These are phyloP conservation scores for Ceratobasidium sp. DNA, from an alignment of 1,284 basidiomycete species.

Conservation along the genomic window DNA sequence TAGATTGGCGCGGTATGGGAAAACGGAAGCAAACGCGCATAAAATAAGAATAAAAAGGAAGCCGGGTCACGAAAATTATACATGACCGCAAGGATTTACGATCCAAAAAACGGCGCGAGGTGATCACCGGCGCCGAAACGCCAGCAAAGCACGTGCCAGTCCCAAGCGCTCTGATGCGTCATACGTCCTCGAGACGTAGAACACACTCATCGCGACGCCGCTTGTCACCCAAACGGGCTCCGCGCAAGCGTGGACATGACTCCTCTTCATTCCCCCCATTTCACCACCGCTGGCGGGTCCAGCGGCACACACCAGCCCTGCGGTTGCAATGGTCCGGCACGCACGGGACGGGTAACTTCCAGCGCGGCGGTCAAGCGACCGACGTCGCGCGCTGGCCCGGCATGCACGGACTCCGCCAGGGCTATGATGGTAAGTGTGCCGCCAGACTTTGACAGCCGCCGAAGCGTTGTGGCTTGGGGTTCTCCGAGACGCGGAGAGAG, in stretches of 20 bases:
- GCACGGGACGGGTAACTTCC: conserved; percentile 64
- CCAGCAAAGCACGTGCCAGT: conserved; percentile 31
- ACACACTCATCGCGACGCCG: conserved; percentile 27
- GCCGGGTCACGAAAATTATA: conserved; percentile 22
- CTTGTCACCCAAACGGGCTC: conserved; percentile 32
- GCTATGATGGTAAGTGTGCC: conserved; percentile 70
- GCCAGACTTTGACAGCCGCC: conserved; percentile 63
- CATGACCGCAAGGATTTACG: conserved; percentile 48
- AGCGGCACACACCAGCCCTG: conserved; percentile 65
- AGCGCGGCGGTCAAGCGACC: conserved; percentile 90
- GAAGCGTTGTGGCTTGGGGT: conserved; percentile 79
- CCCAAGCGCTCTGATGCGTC: conserved; percentile 25
- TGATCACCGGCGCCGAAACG: conserved; percentile 9
- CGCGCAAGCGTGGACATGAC: conserved; percentile 59
- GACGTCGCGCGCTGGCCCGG: conserved; percentile 73
- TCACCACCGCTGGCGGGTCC: conserved; percentile 89
- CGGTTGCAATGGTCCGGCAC: conserved; percentile 57
- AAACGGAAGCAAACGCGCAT: background rate
- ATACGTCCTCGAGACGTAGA: conserved; percentile 35
- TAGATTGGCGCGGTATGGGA: background rate
- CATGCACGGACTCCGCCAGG: conserved; percentile 66
- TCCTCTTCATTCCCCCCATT: conserved; percentile 94
- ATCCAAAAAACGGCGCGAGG: conserved; percentile 48
- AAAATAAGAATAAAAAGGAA: conserved; percentile 31
- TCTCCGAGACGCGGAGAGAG: conserved; percentile 87